phyloP scores from a whole-genome alignment of 2,329 filamentous ascomycete species.

The Coniella lustricola region DNA sequence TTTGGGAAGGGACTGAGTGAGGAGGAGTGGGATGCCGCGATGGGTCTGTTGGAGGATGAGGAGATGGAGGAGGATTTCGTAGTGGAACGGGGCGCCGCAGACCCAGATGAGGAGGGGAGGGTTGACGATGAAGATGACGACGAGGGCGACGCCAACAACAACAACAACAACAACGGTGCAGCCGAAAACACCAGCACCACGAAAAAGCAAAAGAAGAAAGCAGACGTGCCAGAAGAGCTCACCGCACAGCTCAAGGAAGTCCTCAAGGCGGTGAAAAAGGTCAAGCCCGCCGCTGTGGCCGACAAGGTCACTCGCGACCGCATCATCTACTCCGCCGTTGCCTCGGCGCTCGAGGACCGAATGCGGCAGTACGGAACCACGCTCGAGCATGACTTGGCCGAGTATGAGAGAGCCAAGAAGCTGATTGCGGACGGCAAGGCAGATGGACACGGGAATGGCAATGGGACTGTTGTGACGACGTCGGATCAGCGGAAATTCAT shows the following conservation, averaged over 20 bases:
- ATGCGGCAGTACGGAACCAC: constrained; percentile 24
- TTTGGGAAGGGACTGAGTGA: constrained; percentile 21
- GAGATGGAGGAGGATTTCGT: constrained; percentile 71
- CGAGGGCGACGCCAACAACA: too few species aligned
- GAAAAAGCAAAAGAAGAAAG: constrained; percentile 25
- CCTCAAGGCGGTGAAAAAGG: constrained; percentile 42
- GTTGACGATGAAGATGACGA: constrained; percentile 16
- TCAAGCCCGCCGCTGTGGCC: constrained; percentile 33
- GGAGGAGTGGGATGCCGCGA: constrained; percentile 13
- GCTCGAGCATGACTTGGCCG: constrained; percentile 23
- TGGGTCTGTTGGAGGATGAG: constrained; percentile 43
- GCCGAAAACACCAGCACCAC: too few species aligned
- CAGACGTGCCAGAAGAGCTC: constrained; percentile 43
- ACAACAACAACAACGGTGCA: too few species aligned
- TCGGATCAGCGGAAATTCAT: constrained; percentile 17
- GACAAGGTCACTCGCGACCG: constrained; percentile 45
- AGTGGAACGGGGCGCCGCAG: constrained; percentile 48
- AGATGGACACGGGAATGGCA: constrained; percentile 1
- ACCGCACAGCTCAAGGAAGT: constrained; percentile 43
- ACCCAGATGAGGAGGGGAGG: constrained; percentile 42
- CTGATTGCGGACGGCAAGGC: background rate
- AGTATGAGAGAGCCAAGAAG: constrained; percentile 3
- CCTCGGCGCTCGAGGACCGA: constrained; percentile 22
- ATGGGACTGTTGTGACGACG: background rate
- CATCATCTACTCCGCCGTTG: constrained; percentile 34